These are phyloP conservation scores for Glarea lozoyensis DNA, from an alignment of 495 filamentous ascomycete genomes.

Conservation along the genomic window DNA sequence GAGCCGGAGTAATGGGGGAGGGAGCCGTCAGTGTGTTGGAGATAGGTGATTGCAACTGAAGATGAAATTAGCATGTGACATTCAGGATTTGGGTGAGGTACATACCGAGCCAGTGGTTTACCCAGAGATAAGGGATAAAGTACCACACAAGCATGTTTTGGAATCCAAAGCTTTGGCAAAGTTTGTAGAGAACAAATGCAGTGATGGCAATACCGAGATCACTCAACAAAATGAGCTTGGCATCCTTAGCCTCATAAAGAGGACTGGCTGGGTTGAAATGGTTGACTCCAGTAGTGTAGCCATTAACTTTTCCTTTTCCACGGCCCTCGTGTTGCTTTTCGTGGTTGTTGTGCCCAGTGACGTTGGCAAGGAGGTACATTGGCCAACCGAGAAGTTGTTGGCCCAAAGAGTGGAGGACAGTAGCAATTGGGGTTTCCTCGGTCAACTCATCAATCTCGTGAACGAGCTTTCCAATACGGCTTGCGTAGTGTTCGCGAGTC, in stretches of 20 bases:
- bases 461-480: constrained; percentile 54
- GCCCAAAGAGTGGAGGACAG: constrained; percentile 56
- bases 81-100: constrained; percentile 6
- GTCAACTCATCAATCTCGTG: constrained; percentile 80
- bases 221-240: constrained; percentile 70
- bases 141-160: constrained; percentile 89
- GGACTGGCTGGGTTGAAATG: constrained; percentile 87
- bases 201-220: constrained; percentile 67
- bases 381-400: constrained; percentile 92
- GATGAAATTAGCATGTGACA: constrained; percentile 23
- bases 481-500: constrained; percentile 67
- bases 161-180: constrained; percentile 70
- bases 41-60: constrained; percentile 73
- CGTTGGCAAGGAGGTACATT: constrained; percentile 76
- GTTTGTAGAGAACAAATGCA: constrained; percentile 41
- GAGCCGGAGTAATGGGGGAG: constrained; percentile 75
- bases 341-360: constrained; percentile 92
- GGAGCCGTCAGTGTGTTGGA: constrained; percentile 82
- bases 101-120: constrained; percentile 94
- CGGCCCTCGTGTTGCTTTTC: constrained; percentile 76
- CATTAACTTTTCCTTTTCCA: constrained; percentile 84
- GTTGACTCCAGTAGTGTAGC: constrained; percentile 73
- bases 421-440: constrained; percentile 90
- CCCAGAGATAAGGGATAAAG: constrained; percentile 89
- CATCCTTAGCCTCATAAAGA: constrained; percentile 85